Percentiles rank a stretch among this genome's conserved stretches.
Conservation (phyloP, 345 rosid species). For the Citrus cavaleriei region DNA sequence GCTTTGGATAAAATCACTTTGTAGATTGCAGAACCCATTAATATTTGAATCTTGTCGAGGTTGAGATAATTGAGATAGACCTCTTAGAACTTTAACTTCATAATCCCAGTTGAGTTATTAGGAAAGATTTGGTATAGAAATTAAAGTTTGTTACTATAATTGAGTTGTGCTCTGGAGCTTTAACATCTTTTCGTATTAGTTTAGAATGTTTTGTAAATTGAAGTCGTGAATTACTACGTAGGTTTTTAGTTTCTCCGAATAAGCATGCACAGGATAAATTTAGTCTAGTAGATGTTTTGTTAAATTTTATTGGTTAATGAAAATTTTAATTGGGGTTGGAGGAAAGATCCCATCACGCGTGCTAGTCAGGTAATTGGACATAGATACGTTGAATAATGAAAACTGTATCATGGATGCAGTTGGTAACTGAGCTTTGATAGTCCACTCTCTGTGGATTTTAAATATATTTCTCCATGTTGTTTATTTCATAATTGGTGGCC, state of each 20-base stretch:
- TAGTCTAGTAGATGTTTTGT: neutral
- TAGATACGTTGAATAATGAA: neutral
- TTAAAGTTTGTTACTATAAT: neutral
- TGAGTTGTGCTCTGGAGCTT: neutral
- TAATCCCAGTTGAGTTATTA: neutral
- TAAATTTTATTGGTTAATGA: neutral
- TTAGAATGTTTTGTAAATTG: neutral
- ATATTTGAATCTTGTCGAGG: neutral
- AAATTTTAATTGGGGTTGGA: neutral
- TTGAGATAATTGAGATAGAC: neutral
- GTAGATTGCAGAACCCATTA: neutral
- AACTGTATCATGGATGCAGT: neutral
- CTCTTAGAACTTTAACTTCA: neutral
- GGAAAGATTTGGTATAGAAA: neutral
- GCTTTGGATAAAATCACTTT: neutral
- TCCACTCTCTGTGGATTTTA: too few species aligned
- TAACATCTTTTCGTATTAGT: neutral
- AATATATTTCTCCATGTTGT: neutral
- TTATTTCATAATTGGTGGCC: neutral
- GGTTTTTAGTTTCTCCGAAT: neutral
- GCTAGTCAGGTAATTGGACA: neutral
- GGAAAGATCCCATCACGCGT: neutral
- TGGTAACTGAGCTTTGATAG: neutral
- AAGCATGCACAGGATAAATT: neutral
- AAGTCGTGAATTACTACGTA: neutral